Evolutionary conservation across 805 yeast species (phyloP).

Genomic region (Myxozyma sirexii): DNA sequence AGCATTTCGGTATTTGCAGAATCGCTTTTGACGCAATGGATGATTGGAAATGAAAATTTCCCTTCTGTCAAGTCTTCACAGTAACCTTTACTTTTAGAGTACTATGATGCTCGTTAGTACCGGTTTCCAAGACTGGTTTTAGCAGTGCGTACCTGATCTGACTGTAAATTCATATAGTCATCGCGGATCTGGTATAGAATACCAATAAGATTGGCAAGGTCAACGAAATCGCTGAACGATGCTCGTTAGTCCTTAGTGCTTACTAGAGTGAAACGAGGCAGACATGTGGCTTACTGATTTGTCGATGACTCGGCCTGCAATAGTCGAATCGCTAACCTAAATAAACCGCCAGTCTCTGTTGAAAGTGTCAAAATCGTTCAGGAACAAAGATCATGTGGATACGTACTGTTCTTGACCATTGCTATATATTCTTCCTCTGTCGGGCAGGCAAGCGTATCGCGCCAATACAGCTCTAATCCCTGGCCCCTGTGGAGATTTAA

Average conservation of each 20-base stretch:
- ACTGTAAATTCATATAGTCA: constrained; percentile 72
- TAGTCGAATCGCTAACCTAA: constrained; percentile 70
- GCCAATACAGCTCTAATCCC: constrained; percentile 86
- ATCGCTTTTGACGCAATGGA: constrained; percentile 58
- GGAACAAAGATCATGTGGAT: neutral
- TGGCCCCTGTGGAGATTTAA: constrained; percentile 85
- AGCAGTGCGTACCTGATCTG: constrained; percentile 38
- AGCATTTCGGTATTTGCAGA: constrained; percentile 47
- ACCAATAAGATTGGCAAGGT: constrained; percentile 76
- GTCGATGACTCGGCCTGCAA: constrained; percentile 49
- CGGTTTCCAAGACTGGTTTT: too few relatives aligned
- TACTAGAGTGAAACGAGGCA: neutral
- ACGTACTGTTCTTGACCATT: constrained; percentile 73
- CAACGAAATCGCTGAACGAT: constrained; percentile 46
- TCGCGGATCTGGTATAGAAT: constrained; percentile 83
- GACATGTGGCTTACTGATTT: constrained; percentile 17
- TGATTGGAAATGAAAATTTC: constrained; percentile 81
- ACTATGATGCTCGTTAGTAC: constrained; percentile 36
- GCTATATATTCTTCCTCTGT: constrained; percentile 63
- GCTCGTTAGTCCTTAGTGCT: neutral
- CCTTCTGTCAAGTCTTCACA: constrained; percentile 91
- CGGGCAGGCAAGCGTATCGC: constrained; percentile 66
- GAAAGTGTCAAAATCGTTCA: neutral
- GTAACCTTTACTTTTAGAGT: constrained; percentile 68
- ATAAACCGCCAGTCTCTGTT: constrained; percentile 77